Base-by-base conservation (phyloP, 305 asterid species). In the Fraxinus floribunda region DNA sequence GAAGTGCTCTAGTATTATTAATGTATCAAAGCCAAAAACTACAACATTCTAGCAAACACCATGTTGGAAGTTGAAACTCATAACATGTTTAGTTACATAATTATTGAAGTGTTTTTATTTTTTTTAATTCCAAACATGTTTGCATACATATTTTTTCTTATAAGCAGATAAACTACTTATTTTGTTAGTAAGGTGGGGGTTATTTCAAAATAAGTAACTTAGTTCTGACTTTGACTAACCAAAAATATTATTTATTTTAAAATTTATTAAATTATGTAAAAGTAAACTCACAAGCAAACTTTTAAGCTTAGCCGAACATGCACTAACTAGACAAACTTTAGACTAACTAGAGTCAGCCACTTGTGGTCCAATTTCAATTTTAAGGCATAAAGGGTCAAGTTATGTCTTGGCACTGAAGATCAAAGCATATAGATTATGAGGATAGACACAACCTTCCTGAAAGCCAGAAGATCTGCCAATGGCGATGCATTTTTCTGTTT, bases 401-500 rank as follows among this genome's bases (percentile, higher is more conserved):
- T 3, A 22, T 4, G 46, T 26, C 35, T 29, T 32, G 8, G 44
- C 11, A 49, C 20, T 18, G 16, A 29, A 46, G 38, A 9, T 55
- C 49, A 39, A 78, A 78, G n/a, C 66, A 24, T 16, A 18, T 68
- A 62, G 70, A 80, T 66, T 76, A 70, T 7, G 77, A 26, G 68
- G 79, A 44, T 36, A 34, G 16, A 35, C 18, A 68, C 29, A 64
- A 93, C 99, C 97, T 94, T 96, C 79, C 98, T 88, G 60, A 96
- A 96, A 85, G 99, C 98, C 62, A 96, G 94, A 55, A 96, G 86
- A 89, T 96, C 99, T 0, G 95, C 97, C 84, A 96, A 72, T 36
- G 91, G 97, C 3, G 99, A 94, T 26, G 99, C 98, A 46, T 91
- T 80, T 87, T 88, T 96, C 82, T 96, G 97, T 80, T 96, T 96